A percentile compares a stretch with the other conserved stretches of the same genome.
phyloP scores from a whole-genome alignment of 2,329 filamentous ascomycete genomes.

The Colletotrichum tropicicola region DNA sequence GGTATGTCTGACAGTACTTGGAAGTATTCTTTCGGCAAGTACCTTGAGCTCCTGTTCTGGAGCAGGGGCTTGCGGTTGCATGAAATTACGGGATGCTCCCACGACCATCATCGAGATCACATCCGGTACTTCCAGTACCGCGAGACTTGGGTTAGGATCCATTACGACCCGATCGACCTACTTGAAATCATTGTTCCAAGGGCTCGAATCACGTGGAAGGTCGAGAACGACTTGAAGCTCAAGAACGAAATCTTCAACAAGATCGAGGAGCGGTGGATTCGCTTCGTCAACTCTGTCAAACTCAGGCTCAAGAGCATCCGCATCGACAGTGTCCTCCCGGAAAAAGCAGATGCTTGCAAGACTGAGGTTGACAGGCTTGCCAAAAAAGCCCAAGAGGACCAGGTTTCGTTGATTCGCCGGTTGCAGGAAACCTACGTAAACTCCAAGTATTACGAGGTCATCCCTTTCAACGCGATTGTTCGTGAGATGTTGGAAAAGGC shows the following conservation, averaged over 20 bases:
- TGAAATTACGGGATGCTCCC: constrained; percentile 77
- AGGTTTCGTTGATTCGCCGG: constrained; percentile 75
- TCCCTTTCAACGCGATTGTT: constrained; percentile 89
- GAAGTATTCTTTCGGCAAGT: constrained; percentile 99
- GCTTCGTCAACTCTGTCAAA: constrained; percentile 89
- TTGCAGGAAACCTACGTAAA: constrained; percentile 91
- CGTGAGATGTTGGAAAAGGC: constrained; percentile 93
- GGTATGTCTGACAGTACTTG: constrained; percentile 94
- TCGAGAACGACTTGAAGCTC: constrained; percentile 89
- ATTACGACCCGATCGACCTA: constrained; percentile 91
- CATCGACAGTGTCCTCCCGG: constrained; percentile 87
- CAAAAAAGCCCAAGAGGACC: constrained; percentile 85
- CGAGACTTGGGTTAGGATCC: constrained; percentile 85
- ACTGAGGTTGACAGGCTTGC: constrained; percentile 81
- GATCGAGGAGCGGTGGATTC: constrained; percentile 82
- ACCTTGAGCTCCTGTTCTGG: constrained; percentile 98
- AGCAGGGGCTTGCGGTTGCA: constrained; percentile 81
- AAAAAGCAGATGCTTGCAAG: constrained; percentile 85
- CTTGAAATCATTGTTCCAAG: constrained; percentile 95
- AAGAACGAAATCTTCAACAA: constrained; percentile 91
- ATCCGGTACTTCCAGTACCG: constrained; percentile 91
- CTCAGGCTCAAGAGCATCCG: constrained; percentile 87
- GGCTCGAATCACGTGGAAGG: constrained; percentile 94
- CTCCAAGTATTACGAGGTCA: constrained; percentile 96
- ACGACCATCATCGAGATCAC: constrained; percentile 93